phyloP scores from a whole-genome alignment of 2,329 filamentous ascomycete species.

The Gnomoniopsis sp. region DNA sequence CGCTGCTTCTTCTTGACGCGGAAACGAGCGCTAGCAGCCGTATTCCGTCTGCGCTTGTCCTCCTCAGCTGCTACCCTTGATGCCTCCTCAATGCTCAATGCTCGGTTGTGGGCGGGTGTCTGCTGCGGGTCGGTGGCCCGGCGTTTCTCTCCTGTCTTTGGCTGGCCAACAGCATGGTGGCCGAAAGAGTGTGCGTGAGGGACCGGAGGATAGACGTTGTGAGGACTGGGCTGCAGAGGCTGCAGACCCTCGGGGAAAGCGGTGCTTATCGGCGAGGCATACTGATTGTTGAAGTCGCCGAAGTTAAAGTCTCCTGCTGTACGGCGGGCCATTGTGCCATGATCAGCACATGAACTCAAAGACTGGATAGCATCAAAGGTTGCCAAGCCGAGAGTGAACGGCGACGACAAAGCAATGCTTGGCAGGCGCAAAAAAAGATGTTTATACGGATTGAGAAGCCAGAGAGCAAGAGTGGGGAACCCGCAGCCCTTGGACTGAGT shows the following conservation, averaged over 20 bases:
- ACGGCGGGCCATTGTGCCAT: constrained; percentile 39
- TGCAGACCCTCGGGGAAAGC: constrained; percentile 42
- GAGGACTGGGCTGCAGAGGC: constrained; percentile 51
- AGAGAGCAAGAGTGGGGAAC: no score
- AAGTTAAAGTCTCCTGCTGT: constrained; percentile 55
- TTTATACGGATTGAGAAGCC: neutral
- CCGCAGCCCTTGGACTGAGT: neutral
- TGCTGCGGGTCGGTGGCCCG: constrained; percentile 37
- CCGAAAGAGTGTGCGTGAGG: constrained; percentile 32
- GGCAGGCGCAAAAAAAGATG: neutral
- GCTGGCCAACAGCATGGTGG: constrained; percentile 20
- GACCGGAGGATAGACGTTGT: constrained; percentile 40
- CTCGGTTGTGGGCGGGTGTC: constrained; percentile 33
- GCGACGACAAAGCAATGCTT: neutral
- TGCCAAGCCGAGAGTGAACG: neutral
- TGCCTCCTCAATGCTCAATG: constrained; percentile 64
- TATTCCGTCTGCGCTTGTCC: constrained; percentile 86
- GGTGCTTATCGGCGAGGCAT: constrained; percentile 47
- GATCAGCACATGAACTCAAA: constrained; percentile 32
- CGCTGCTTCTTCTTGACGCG: constrained; percentile 95
- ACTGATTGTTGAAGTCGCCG: constrained; percentile 50
- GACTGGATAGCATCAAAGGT: neutral
- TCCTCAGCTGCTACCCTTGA: constrained; percentile 77
- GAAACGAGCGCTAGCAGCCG: constrained; percentile 83
- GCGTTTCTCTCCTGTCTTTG: constrained; percentile 40